Evolutionary conservation across 257 asterid species (phyloP), one percentile per base, ranked within the genome.

Genomic region (Mitragyna speciosa): DNA sequence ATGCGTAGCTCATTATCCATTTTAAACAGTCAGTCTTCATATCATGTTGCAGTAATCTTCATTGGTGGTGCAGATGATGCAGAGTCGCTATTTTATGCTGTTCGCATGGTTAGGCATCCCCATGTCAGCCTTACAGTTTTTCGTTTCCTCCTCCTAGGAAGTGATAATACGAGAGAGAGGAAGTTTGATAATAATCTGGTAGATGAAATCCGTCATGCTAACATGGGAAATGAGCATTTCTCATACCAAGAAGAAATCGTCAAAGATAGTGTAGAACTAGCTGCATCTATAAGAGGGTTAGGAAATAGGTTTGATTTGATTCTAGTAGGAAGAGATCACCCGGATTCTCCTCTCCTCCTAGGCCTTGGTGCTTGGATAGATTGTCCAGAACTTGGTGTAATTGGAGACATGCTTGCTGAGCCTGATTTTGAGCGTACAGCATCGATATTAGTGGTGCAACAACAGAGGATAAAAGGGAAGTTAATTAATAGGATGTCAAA

Each of bases 311-410:
- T 82, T 17, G 94, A 92, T 76, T 70, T 94, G 59, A 73, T 94
- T 75, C 68, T 92, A 2, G 93, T 88, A 31, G 98, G 98, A 77
- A 84, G 82, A 86, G 67, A 82, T 61, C 98, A 94, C 31, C 89
- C 86, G 47, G 88, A 85, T 0, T 90, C 97, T 0, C 89, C 89
- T 76, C 83, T 94, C 61, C 82, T 94, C 7, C 80, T 69, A 89
- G 97, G 96, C 39, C 90, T 94, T 1, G 90, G 90, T 0, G 94
- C 85, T 1, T 94, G 98, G 98, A 94, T 93, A 61, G 98, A 91
- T 84, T 91, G 97, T 85, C 93, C 94, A 7, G 98, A 94, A 77
- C 93, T 94, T 0, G 97, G 97, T 22, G 94, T 89, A 11, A 85
- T 94, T 8, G 98, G 97, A 15, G 98, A 94, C 52, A 79, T 94